Evolutionary conservation across 805 yeast species (phyloP).

Genomic region (Torulaspora indica): DNA sequence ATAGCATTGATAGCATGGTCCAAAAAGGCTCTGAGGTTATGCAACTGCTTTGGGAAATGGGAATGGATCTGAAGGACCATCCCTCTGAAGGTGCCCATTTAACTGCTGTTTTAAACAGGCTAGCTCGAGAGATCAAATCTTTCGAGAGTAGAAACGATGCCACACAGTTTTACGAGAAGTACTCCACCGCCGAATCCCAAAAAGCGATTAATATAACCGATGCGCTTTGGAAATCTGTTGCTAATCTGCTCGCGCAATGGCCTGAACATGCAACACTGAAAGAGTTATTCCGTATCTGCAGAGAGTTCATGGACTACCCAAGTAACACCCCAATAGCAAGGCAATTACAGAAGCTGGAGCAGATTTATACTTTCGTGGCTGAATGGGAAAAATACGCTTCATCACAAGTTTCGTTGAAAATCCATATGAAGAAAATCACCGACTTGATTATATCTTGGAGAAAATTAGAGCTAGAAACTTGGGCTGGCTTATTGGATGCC

Average conservation of each 20-base stretch:
- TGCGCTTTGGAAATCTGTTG: constrained; percentile 43
- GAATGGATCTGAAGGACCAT: constrained; percentile 22
- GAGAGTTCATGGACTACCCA: constrained; percentile 62
- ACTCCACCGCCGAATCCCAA: constrained; percentile 55
- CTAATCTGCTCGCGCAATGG: constrained; percentile 60
- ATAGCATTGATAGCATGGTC: constrained; percentile 33
- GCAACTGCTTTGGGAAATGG: constrained; percentile 26
- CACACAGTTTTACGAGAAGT: constrained; percentile 62
- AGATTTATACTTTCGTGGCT: constrained; percentile 69
- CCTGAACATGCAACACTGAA: constrained; percentile 91
- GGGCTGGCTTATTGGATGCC: constrained; percentile 69
- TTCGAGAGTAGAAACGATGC: constrained; percentile 24
- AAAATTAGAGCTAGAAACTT: constrained; percentile 74
- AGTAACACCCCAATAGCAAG: constrained; percentile 70
- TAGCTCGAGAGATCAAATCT: constrained; percentile 35
- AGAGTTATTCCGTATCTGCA: constrained; percentile 56
- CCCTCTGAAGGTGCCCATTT: constrained; percentile 32
- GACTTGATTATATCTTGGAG: constrained; percentile 84
- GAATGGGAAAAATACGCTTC: constrained; percentile 96
- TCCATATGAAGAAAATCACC: constrained; percentile 55
- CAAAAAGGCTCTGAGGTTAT: constrained; percentile 40
- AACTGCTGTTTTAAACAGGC: constrained; percentile 35
- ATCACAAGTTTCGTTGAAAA: constrained; percentile 59
- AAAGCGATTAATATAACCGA: constrained; percentile 50
- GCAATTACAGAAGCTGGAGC: constrained; percentile 77